Base-by-base conservation (phyloP, 2,329 filamentous ascomycete genomes). In the Colletotrichum simmondsii region DNA sequence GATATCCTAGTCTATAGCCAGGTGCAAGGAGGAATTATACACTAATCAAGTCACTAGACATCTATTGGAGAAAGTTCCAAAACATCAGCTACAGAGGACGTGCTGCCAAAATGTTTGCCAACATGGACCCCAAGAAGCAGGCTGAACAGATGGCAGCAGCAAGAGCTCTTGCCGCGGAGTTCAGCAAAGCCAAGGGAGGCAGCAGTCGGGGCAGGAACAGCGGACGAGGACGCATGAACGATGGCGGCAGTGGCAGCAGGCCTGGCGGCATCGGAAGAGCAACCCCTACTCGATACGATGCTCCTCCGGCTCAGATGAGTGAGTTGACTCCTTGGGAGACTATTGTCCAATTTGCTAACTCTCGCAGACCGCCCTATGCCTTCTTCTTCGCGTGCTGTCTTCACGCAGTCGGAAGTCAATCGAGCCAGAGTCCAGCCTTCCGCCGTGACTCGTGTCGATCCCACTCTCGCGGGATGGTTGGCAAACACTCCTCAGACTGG, bases 101-200 rank as follows among this genome's bases (percentile, higher is more conserved):
- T 49, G 42, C 42, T 6, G 16, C 28, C 59, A 52, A 22, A 3
- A n/a, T 49, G 19, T 22, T 22, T 49, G 19, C 12, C 61, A 64
- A 14, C 14, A 64, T 26, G 46, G 61, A 64, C 24, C 37, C 37
- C 37, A 42, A 64, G 24, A 37, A 16, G 10, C 37, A 42, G 37
- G 37, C 37, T 19, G 46, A 28, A 7, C 61, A 64, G 22, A 64
- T 64, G 61, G 61, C 52, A 54, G 61, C 61, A 16, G 61, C 61
- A 26, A 64, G 22, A 35, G 5, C 26, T 19, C 30, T 64, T 30
- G 61, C 61, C 28, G n/a, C 32, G 5, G 61, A 64, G 30, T 64
- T 64, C 30, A 64, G 32, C 12, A 19, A 28, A 19, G 46, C 42
- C 52, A 14, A 28, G 28, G 14, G 22, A 24, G 46, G 49, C 14